These are phyloP conservation scores for Tolypocladium cylindrosporum DNA, from an alignment of 2,329 filamentous ascomycete species.

Conservation along the genomic window DNA sequence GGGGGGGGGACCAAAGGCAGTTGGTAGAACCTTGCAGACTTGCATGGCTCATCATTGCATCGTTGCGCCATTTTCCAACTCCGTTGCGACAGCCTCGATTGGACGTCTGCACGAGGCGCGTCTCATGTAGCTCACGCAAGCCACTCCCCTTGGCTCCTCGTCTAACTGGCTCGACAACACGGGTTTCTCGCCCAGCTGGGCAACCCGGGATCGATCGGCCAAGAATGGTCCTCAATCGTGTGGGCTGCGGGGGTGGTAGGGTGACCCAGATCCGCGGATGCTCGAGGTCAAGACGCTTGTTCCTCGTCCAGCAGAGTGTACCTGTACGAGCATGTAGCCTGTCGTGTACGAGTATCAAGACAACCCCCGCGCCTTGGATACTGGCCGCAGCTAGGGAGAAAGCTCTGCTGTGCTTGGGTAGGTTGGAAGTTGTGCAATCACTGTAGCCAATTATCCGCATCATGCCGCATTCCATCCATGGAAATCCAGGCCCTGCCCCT, in stretches of 20 bases:
- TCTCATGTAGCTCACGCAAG: neutral
- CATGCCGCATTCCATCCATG: neutral
- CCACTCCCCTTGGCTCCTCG: neutral
- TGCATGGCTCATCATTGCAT: neutral
- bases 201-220: neutral
- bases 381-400: neutral
- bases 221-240: neutral
- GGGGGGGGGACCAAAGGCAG: neutral
- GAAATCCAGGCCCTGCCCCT: too few species aligned
- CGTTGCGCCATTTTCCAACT: slow-evolving; percentile 1
- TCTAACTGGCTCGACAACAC: neutral
- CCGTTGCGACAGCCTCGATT: neutral
- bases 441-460: neutral
- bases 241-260: neutral
- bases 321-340: neutral
- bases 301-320: neutral
- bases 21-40: neutral
- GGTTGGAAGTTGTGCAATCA: neutral
- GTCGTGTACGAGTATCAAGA: neutral
- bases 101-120: neutral
- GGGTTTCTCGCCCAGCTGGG: neutral
- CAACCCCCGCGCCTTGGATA: neutral
- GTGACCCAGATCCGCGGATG: neutral
- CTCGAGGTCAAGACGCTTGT: neutral
- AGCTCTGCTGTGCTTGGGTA: neutral